Conservation (phyloP, 345 rosid genomes). For the Citrus maxima region DNA sequence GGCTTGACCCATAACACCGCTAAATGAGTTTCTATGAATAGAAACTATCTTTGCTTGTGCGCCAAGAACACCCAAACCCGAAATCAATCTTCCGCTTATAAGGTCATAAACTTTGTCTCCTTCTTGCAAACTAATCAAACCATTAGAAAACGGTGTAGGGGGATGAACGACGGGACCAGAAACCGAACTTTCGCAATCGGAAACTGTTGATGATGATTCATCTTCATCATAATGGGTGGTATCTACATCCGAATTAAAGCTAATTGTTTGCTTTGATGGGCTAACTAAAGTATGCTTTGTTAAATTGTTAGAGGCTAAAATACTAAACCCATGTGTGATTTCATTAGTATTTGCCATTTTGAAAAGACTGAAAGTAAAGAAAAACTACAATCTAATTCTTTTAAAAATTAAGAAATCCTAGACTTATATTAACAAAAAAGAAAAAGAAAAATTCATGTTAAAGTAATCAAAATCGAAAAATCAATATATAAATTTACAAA, state of each 20-base stretch:
- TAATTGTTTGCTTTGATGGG: not conserved
- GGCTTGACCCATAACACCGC: slow-evolving; percentile 39
- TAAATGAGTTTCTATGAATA: slow-evolving; percentile 41
- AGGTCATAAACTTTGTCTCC: slow-evolving; percentile 50
- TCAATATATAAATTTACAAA: not conserved
- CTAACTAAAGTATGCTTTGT: not conserved
- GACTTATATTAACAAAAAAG: not conserved
- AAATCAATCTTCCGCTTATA: slow-evolving; percentile 36
- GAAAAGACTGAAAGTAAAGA: not conserved
- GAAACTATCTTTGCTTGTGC: slow-evolving; percentile 34
- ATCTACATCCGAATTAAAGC: slow-evolving; percentile 14
- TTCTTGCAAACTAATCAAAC: slow-evolving; percentile 36
- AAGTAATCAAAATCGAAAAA: not conserved
- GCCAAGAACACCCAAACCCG: slow-evolving; percentile 39
- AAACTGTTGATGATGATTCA: slow-evolving; percentile 28
- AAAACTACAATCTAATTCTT: not conserved
- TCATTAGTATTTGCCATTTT: not conserved
- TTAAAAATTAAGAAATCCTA: not conserved
- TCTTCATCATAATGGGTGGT: slow-evolving; percentile 17
- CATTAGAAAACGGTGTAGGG: slow-evolving; percentile 6
- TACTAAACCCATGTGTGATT: not conserved
- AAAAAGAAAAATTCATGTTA: not conserved
- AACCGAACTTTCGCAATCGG: slow-evolving; percentile 56
- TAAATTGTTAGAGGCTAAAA: not conserved
- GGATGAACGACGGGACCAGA: slow-evolving; percentile 16